These are phyloP conservation scores for Lasiosphaeria hispida DNA, from an alignment of 495 filamentous ascomycete species.

Conservation along the genomic window DNA sequence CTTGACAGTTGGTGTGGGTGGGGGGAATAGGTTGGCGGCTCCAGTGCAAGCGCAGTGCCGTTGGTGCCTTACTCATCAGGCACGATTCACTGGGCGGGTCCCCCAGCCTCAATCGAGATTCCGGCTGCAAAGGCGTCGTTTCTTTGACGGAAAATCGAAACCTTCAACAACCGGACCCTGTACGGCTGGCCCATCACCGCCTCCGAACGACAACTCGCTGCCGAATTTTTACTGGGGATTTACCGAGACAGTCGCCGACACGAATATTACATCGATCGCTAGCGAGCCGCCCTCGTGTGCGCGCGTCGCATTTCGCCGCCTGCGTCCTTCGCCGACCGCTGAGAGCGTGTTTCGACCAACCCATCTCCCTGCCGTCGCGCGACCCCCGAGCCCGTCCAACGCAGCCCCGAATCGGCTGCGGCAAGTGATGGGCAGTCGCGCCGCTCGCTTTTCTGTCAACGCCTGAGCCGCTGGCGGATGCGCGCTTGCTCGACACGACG, in stretches of 20 bases:
- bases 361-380: constrained; percentile 1
- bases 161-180: neutral
- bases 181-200: neutral
- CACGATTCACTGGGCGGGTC: neutral
- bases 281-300: neutral
- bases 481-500: constrained; percentile 10
- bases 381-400: neutral
- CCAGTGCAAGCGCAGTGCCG: no score
- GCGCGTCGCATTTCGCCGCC: constrained; percentile 11
- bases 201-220: neutral
- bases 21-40: no score
- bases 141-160: constrained; percentile 6
- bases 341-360: neutral
- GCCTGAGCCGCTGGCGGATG: constrained; percentile 17
- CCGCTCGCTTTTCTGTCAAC: neutral
- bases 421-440: constrained; percentile 20
- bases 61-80: constrained; percentile 12
- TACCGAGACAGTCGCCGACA: neutral
- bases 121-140: constrained; percentile 7
- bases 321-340: neutral
- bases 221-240: neutral
- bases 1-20: no score
- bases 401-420: neutral
- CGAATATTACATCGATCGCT: neutral
- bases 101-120: constrained; percentile 5